A percentile compares a stretch with the other conserved stretches of the same genome.
Conservation (phyloP, 495 filamentous ascomycete genomes). For the Delitschia confertaspora region DNA sequence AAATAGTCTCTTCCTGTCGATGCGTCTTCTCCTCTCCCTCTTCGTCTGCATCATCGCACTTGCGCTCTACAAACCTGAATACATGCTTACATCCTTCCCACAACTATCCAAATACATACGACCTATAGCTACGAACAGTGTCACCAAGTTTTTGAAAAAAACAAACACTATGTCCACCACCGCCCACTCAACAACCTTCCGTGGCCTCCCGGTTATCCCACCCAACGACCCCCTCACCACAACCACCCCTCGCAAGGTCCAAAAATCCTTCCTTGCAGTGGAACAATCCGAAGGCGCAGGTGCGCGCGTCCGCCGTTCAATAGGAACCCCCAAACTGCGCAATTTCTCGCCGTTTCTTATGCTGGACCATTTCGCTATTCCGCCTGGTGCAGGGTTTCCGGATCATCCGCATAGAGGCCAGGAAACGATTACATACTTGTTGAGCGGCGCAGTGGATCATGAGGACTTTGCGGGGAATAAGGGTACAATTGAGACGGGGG, state of each 20-base stretch:
- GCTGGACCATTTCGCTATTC: constrained; percentile 87
- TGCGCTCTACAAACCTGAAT: constrained; percentile 28
- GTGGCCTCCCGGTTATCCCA: constrained; percentile 37
- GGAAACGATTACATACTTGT: constrained; percentile 87
- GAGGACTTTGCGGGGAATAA: constrained; percentile 90
- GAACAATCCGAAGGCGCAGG: constrained; percentile 88
- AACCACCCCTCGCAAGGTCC: constrained; percentile 62
- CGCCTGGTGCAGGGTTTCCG: constrained; percentile 76
- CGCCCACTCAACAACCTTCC: constrained; percentile 26
- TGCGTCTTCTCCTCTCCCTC: constrained; percentile 30
- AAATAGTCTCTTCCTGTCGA: constrained; percentile 24
- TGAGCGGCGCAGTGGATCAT: constrained; percentile 79
- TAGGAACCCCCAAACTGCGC: constrained; percentile 73
- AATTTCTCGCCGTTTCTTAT: constrained; percentile 94
- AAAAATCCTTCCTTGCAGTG: constrained; percentile 69
- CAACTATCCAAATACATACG: constrained; percentile 15
- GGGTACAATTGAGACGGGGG: constrained; percentile 76
- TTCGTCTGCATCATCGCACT: constrained; percentile 32
- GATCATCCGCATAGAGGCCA: constrained; percentile 64
- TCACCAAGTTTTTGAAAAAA: constrained; percentile 2
- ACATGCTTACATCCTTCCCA: constrained; percentile 24
- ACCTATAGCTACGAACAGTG: constrained; percentile 6
- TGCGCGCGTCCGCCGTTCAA: constrained; percentile 76
- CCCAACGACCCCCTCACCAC: constrained; percentile 33
- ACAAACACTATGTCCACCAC: constrained; percentile 20